Base-by-base conservation (phyloP, 805 yeast genomes). In the Cyberlindnera mississippiensis region DNA sequence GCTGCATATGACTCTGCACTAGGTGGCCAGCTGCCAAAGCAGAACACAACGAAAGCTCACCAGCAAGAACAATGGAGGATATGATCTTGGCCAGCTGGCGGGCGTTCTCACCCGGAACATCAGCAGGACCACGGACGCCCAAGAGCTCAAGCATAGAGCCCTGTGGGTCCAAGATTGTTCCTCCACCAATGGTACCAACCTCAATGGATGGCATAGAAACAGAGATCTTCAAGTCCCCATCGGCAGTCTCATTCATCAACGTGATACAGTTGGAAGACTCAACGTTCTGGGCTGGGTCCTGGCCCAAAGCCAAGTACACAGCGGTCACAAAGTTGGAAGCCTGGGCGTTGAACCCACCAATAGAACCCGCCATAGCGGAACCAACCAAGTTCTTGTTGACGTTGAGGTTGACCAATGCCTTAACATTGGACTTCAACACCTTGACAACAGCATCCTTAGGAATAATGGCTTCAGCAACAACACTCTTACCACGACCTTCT, bases 171-270 rank as follows among this genome's bases (percentile, higher is more conserved):
- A 93, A 76, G 50, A 93, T 86, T 4, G 99, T 93, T 61, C 99
- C 99, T 50, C 99, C 99, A 44, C 99, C 99, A 64, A 93, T 89
- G 2, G 99, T 93, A 51, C 99, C 99, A 34, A 93, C 99, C 68
- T 93, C 99, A 55, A 93, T 88, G 22, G 95, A 87, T 24, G 99
- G 99, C 99, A 93, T 93, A 4, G 98, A 87, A n/a, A 93, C 99
- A 2, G 96, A 86, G 30, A 93, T 84, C 53, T 79, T 83, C 59
- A 93, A 74, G 58, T 87, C 86, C 12, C 96, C 99, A 31, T 75
- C 72, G 11, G 66, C 71, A 37, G 73, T 72, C 61, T 85, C 88
- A 57, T 82, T 81, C 95, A 93, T 90, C 52, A 93, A 72, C 1
- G 99, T 93, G 45, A 93, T 91, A 82, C 99, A 93, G 67, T 90